Evolutionary conservation across 345 rosid genomes (phyloP).

Genomic region (Noccaea caerulescens): DNA sequence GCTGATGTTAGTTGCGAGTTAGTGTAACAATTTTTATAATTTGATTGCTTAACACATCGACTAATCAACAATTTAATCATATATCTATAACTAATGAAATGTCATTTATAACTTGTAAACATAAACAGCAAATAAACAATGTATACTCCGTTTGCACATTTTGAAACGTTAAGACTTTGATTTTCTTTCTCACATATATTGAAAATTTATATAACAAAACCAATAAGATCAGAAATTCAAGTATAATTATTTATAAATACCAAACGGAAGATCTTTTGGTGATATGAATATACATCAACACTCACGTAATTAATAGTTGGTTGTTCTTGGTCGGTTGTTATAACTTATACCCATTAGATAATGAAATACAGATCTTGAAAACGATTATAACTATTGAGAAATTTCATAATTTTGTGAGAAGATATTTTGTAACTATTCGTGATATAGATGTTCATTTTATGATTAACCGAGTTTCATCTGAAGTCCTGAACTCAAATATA

Average conservation of each 20-base stretch:
- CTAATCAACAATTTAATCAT: neutral
- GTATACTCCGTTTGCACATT: neutral
- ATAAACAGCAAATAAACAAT: neutral
- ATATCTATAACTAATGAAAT: neutral
- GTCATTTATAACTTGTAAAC: neutral
- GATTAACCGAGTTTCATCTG: neutral
- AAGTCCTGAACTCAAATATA: neutral
- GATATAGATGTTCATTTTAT: neutral
- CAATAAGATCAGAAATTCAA: neutral
- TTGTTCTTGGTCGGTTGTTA: slow-evolving; percentile 42
- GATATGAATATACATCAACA: slow-evolving; percentile 21
- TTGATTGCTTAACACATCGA: slow-evolving; percentile 19
- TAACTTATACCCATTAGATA: slow-evolving; percentile 39
- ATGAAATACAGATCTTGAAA: slow-evolving; percentile 21
- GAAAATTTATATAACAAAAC: neutral
- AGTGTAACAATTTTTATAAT: neutral
- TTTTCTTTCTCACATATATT: neutral
- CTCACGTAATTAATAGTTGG: slow-evolving; percentile 33
- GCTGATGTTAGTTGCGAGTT: slow-evolving; percentile 27
- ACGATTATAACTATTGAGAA: slow-evolving; percentile 16
- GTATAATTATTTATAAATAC: slow-evolving; percentile 5
- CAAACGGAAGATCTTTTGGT: slow-evolving; percentile 26
- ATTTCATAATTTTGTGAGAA: too few relatives aligned
- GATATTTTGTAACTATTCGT: neutral
- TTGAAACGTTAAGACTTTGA: neutral